phyloP scores from a whole-genome alignment of 805 yeast genomes.

The Wickerhamomyces ciferrii region DNA sequence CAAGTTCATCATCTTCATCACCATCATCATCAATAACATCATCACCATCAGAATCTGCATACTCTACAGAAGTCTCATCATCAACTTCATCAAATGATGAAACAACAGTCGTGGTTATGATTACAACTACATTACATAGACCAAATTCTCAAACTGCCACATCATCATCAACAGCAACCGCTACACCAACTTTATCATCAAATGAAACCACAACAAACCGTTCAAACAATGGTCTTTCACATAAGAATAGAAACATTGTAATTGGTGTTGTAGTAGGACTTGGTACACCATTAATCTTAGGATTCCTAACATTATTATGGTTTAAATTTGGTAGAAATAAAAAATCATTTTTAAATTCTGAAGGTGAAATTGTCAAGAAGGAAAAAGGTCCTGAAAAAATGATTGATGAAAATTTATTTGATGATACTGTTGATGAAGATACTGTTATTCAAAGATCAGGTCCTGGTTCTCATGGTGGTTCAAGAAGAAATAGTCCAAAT shows the following conservation, averaged over 20 bases:
- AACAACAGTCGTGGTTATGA: slow-evolving; percentile 9
- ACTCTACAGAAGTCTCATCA: slow-evolving; percentile 1
- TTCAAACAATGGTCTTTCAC: slow-evolving; percentile 34
- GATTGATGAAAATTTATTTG: slow-evolving; percentile 22
- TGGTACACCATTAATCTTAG: slow-evolving; percentile 50
- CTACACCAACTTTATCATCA: slow-evolving; percentile 15
- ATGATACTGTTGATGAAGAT: slow-evolving; percentile 19
- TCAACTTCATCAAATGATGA: not conserved
- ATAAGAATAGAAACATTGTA: slow-evolving; percentile 43
- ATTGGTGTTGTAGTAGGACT: slow-evolving; percentile 69
- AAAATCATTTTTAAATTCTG: slow-evolving; percentile 18
- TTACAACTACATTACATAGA: slow-evolving; percentile 15
- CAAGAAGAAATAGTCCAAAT: not conserved
- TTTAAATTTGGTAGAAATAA: slow-evolving; percentile 9
- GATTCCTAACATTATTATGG: slow-evolving; percentile 6
- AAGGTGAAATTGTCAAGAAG: slow-evolving; percentile 20
- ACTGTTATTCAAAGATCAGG: not conserved
- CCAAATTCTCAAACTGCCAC: slow-evolving; percentile 22
- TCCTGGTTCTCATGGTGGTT: not conserved
- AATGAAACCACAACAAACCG: slow-evolving; percentile 1
- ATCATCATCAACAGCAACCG: slow-evolving; percentile 18
- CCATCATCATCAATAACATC: slow-evolving; percentile 1
- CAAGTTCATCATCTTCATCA: not conserved
- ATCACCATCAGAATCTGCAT: not conserved
- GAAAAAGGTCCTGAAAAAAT: slow-evolving; percentile 15